phyloP scores from a whole-genome alignment of 164 flowering plant species.

The Protea cynaroides region DNA sequence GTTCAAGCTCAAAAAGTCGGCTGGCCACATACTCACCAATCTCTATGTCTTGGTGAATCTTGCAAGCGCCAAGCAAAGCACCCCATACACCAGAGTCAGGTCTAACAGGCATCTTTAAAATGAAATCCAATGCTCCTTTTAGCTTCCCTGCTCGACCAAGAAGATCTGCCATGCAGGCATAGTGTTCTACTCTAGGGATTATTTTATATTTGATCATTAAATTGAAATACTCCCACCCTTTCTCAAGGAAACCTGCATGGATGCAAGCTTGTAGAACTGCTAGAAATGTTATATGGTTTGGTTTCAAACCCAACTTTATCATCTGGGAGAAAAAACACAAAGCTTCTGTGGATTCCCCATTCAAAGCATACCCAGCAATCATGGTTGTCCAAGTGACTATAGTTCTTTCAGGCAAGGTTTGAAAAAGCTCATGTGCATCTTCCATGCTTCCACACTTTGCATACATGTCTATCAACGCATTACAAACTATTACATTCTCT shows the following conservation, averaged over 20 bases:
- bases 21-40: slow-evolving; percentile 38
- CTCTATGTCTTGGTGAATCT: slow-evolving; percentile 38
- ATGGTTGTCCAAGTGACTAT: slow-evolving; percentile 63
- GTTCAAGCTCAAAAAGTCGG: slow-evolving; percentile 39
- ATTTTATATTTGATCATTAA: slow-evolving; percentile 39
- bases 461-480: slow-evolving; percentile 66
- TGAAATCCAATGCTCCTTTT: slow-evolving; percentile 45
- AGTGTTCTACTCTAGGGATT: slow-evolving; percentile 47
- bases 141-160: slow-evolving; percentile 52
- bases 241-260: slow-evolving; percentile 54
- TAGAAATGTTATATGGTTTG: slow-evolving; percentile 56
- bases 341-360: slow-evolving; percentile 46
- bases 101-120: slow-evolving; percentile 42
- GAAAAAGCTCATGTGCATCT: slow-evolving; percentile 38
- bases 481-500: slow-evolving; percentile 32
- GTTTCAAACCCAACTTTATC: slow-evolving; percentile 35
- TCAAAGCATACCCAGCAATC: slow-evolving; percentile 53
- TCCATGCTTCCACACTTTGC: slow-evolving; percentile 53
- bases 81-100: slow-evolving; percentile 67
- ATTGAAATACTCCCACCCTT: slow-evolving; percentile 43
- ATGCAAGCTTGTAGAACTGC: slow-evolving; percentile 62
- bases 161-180: slow-evolving; percentile 58
- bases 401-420: slow-evolving; percentile 32
- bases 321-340: slow-evolving; percentile 34
- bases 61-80: slow-evolving; percentile 53